Evolutionary conservation across 805 yeast species (phyloP).

Genomic region (Sugiyamaella smithiae): DNA sequence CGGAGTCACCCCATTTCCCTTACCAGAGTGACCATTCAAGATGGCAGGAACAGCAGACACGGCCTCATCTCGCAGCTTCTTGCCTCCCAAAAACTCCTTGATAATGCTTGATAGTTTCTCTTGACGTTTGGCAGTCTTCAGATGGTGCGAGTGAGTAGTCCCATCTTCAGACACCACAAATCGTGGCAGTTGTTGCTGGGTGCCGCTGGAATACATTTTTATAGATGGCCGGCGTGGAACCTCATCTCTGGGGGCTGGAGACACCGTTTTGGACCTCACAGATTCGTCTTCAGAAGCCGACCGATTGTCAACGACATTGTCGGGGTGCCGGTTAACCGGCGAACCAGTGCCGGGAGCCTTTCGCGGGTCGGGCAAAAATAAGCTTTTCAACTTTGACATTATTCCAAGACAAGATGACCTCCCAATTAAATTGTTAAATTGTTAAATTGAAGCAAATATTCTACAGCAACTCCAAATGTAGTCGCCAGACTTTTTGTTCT

Average conservation of each 20-base stretch:
- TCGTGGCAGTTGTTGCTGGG: conserved; percentile 17
- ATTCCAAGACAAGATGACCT: no score
- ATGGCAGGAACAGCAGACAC: conserved; percentile 18
- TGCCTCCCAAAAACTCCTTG: conserved; percentile 22
- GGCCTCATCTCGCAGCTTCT: conserved; percentile 19
- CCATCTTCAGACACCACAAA: conserved; percentile 48
- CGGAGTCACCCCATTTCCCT: conserved; percentile 7
- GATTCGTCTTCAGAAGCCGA: neutral
- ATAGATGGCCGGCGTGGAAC: neutral
- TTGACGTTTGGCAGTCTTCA: conserved; percentile 57
- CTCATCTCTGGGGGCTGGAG: neutral
- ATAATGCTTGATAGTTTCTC: conserved; percentile 36
- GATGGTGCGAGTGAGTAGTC: conserved; percentile 65
- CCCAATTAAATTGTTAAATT: no score
- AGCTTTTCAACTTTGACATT: conserved; percentile 1
- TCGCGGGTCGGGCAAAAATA: neutral
- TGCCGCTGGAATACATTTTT: neutral
- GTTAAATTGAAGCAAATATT: no score
- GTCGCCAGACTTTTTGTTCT: no score
- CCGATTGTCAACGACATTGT: neutral
- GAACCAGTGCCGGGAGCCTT: neutral
- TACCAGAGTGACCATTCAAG: neutral
- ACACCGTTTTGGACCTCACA: neutral
- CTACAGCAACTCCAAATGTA: no score
- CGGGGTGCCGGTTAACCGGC: neutral